These are phyloP conservation scores for Clohesyomyces aquaticus DNA, from an alignment of 495 filamentous ascomycete genomes.

Conservation along the genomic window DNA sequence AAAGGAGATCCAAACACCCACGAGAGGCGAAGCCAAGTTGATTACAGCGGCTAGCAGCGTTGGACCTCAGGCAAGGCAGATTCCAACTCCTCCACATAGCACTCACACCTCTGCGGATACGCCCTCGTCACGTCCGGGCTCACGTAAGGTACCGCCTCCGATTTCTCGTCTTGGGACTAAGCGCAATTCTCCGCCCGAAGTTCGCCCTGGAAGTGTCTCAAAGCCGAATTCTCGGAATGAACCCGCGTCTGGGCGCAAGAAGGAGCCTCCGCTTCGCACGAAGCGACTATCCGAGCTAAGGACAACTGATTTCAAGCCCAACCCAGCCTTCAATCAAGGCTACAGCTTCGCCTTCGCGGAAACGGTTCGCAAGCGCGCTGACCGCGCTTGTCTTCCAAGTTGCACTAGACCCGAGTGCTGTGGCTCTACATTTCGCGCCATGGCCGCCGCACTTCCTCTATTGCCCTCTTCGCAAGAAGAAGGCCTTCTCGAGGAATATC, in stretches of 20 bases:
- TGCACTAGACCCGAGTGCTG: constrained; percentile 80
- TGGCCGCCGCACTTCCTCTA: constrained; percentile 50
- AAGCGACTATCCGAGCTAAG: constrained; percentile 35
- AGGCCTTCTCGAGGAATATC: constrained; percentile 60
- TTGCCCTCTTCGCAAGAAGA: constrained; percentile 46
- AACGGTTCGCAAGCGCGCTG: constrained; percentile 71
- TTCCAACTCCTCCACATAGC: constrained; percentile 8
- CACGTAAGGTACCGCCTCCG: constrained; percentile 1
- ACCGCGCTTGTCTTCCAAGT: constrained; percentile 75
- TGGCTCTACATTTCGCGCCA: constrained; percentile 68
- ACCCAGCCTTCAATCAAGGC: constrained; percentile 73
- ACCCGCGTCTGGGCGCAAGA: background rate
- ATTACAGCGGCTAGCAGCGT: background rate
- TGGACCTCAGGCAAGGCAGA: background rate
- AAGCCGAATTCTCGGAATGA: background rate
- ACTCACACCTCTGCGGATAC: background rate
- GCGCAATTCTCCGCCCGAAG: background rate
- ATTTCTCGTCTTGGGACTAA: background rate
- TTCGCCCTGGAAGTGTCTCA: background rate
- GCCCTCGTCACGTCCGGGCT: constrained; percentile 5
- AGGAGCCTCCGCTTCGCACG: constrained; percentile 33
- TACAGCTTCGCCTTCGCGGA: constrained; percentile 73
- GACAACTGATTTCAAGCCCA: constrained; percentile 77
- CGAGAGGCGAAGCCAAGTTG: background rate
- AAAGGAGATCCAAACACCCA: background rate